Percentiles rank a stretch among this genome's conserved stretches.
Conservation (phyloP, 1,139 yeast genomes). For the Kluyveromyces marxianus region DNA sequence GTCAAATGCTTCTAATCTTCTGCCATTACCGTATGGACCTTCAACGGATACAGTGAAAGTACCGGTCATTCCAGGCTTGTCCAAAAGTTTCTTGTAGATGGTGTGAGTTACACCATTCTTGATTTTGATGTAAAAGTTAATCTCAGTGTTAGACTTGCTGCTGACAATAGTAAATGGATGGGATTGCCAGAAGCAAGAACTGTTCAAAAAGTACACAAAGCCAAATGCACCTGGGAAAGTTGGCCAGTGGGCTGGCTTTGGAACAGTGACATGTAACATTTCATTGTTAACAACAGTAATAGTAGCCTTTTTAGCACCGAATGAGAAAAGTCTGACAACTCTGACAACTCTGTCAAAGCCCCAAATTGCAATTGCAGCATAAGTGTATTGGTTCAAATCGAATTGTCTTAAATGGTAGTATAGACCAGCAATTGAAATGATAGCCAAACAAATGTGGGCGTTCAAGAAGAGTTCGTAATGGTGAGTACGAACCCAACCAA, state of each 20-base stretch:
- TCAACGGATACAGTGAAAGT: slow-evolving; percentile 38
- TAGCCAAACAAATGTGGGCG: slow-evolving; percentile 50
- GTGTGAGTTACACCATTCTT: slow-evolving; percentile 40
- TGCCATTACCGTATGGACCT: slow-evolving; percentile 53
- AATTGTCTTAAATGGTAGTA: slow-evolving; percentile 46
- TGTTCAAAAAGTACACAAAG: slow-evolving; percentile 45
- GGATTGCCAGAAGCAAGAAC: slow-evolving; percentile 54
- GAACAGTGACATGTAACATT: slow-evolving; percentile 36
- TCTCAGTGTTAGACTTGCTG: slow-evolving; percentile 30
- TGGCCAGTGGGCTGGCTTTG: slow-evolving; percentile 36
- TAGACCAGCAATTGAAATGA: slow-evolving; percentile 46
- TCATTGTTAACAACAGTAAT: slow-evolving; percentile 43
- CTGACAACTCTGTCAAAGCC: slow-evolving; percentile 51
- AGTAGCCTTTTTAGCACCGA: slow-evolving; percentile 44
- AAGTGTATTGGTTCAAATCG: slow-evolving; percentile 38
- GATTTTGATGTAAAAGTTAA: slow-evolving; percentile 38
- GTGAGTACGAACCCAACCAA: slow-evolving; percentile 40
- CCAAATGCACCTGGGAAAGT: slow-evolving; percentile 57
- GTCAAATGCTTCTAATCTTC: slow-evolving; percentile 49
- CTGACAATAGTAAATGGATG: slow-evolving; percentile 57
- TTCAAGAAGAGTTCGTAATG: slow-evolving; percentile 56
- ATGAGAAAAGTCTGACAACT: slow-evolving; percentile 38
- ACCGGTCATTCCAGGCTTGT: slow-evolving; percentile 16
- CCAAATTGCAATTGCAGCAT: slow-evolving; percentile 56
- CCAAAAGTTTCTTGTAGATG: slow-evolving; percentile 26